Conservation (phyloP, 352 stramenopile species). For the Phytophthora tentaculata region DNA sequence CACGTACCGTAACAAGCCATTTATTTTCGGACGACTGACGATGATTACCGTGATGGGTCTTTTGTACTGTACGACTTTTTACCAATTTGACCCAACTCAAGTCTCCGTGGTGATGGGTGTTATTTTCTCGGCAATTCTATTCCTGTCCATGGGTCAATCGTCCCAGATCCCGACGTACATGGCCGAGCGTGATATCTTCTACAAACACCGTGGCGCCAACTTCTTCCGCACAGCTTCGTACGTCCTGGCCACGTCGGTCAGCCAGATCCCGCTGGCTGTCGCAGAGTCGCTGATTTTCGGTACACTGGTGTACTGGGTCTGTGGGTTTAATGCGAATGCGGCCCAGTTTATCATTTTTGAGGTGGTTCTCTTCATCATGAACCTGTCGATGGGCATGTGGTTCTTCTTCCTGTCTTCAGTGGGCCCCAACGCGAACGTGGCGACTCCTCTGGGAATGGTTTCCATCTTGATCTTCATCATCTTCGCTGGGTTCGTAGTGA, state of each 20-base stretch:
- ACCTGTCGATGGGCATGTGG: conserved; percentile 25
- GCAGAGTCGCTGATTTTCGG: not conserved
- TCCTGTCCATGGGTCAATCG: conserved; percentile 73
- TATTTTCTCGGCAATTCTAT: conserved; percentile 82
- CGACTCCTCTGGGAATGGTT: conserved; percentile 38
- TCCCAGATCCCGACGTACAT: conserved; percentile 73
- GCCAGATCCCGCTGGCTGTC: conserved; percentile 18
- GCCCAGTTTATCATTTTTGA: conserved; percentile 2
- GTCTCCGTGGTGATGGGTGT: conserved; percentile 57
- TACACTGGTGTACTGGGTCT: not conserved
- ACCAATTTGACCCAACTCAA: conserved; percentile 45
- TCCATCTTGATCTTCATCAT: conserved; percentile 52
- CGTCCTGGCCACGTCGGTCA: conserved; percentile 50
- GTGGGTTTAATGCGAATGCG: not conserved
- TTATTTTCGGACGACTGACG: conserved; percentile 40
- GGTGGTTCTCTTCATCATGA: conserved; percentile 47
- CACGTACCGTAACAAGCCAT: conserved; percentile 50
- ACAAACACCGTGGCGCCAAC: conserved; percentile 83
- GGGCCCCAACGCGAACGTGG: not conserved
- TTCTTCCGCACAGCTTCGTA: conserved; percentile 76
- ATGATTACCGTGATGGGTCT: conserved; percentile 53
- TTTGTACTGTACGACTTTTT: conserved; percentile 52
- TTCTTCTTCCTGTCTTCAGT: conserved; percentile 17
- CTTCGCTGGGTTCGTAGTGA: conserved; percentile 42
- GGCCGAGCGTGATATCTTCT: conserved; percentile 64